Evolutionary conservation across 176 grass and related monocot species (phyloP).

Genomic region (Aegilops sharonensis): DNA sequence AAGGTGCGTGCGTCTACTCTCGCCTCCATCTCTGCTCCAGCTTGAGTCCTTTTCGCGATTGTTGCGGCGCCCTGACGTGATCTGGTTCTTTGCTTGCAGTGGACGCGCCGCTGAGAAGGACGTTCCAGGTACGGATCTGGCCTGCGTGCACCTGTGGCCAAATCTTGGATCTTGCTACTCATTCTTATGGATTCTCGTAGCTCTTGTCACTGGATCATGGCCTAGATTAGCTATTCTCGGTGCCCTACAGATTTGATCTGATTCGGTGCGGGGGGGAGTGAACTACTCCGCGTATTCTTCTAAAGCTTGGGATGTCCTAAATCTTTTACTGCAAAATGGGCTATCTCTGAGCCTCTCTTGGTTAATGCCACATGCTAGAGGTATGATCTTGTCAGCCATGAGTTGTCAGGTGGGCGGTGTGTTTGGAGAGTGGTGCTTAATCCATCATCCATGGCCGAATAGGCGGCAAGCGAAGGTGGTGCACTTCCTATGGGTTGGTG

Average conservation of each 20-base stretch:
- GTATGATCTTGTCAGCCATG: not conserved
- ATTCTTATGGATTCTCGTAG: conserved; percentile 19
- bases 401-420: not conserved
- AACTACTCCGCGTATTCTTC: not conserved
- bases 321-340: conserved; percentile 1
- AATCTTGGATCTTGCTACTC: conserved; percentile 40
- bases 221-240: conserved; percentile 16
- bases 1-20: conserved; percentile 36
- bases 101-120: conserved; percentile 65
- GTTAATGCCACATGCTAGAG: not conserved
- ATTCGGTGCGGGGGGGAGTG: not conserved
- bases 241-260: conserved; percentile 28
- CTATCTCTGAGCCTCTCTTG: not conserved
- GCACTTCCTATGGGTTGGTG: not conserved
- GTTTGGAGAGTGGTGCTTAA: not conserved
- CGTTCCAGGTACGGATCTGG: conserved; percentile 84
- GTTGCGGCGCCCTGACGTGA: conserved; percentile 13
- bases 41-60: not conserved
- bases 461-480: not conserved
- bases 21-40: not conserved
- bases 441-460: not conserved
- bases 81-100: conserved; percentile 55
- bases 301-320: not conserved
- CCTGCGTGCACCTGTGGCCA: not conserved
- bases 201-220: not conserved